Base-by-base conservation (phyloP, 1,284 basidiomycete species). In the Rhodotorula glutinis region DNA sequence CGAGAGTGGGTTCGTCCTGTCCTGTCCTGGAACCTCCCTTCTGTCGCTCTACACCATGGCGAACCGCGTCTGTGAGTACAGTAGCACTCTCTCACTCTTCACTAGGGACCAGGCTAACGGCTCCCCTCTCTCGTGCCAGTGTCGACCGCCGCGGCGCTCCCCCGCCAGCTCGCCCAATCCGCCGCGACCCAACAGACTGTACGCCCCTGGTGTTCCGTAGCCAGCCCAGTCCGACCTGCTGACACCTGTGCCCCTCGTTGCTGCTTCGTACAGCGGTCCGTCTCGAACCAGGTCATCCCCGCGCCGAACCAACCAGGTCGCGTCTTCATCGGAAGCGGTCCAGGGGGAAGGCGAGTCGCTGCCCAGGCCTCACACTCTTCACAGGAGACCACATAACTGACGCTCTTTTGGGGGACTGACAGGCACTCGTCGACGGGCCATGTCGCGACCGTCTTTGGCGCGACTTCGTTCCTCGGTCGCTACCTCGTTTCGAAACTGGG, bases 381-480 rank as follows among this genome's bases (percentile, higher is more conserved):
- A n/a, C n/a, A n/a, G n/a, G n/a, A n/a, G n/a, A n/a, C n/a, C n/a
- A n/a, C n/a, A n/a, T n/a, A n/a, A n/a, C 44, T 57, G 19, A 49
- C 43, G 0, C 13, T 3, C 21, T 5, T 9, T 8, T 21, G 1
- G 11, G 2, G 7, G 17, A 5, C 33, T 16, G 53, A 2, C 63
- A 73, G 94, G 75, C 92, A 91, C 76, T 87, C 91, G 11, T 86
- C 88, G 69, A 88, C 88, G 60, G 93, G 93, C 4, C 92, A 94
- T 80, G 86, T 89, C 55, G 95, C 89, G 52, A 99, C 95, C 40
- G 94, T 98, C 63, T 98, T 99, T 82, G 95, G 95, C 44, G 91
- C 88, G 77, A 98, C 94, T 16, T 92, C 94, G 11, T 98, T 98
- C 80, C 82, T 99, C 62, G 95, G 95, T 60, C 83, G 94, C 76